Conservation (phyloP, 805 yeast species). For the Hanseniaspora clermontiae region DNA sequence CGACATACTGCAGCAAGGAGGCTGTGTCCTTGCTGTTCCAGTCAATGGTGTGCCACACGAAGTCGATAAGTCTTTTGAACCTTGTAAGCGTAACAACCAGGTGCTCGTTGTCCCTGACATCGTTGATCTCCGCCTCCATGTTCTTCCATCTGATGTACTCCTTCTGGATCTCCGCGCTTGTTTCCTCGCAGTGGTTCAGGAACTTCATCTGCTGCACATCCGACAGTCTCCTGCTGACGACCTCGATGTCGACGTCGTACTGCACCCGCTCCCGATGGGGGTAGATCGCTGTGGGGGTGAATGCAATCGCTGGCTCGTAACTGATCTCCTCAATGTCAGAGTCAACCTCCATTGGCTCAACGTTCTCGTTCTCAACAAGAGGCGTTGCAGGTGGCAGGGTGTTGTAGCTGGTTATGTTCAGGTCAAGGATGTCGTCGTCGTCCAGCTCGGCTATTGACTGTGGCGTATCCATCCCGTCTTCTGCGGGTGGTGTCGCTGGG, state of each 20-base stretch:
- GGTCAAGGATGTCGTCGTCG: conserved; percentile 11
- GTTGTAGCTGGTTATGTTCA: conserved; percentile 8
- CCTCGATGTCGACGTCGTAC: background rate
- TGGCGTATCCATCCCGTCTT: conserved; percentile 11
- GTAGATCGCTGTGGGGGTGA: conserved; percentile 7
- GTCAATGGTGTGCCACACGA: conserved; percentile 52
- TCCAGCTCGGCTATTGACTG: conserved; percentile 12
- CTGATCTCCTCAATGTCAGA: background rate
- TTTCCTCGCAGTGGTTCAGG: conserved; percentile 42
- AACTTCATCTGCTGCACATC: conserved; percentile 45
- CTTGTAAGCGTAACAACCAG: conserved; percentile 32
- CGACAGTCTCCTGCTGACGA: conserved; percentile 26
- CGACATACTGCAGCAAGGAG: conserved; percentile 12
- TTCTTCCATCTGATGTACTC: conserved; percentile 31
- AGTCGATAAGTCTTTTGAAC: conserved; percentile 36
- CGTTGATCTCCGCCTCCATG: conserved; percentile 25
- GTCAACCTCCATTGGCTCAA: background rate
- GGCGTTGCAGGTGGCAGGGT: conserved; percentile 8
- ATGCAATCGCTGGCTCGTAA: conserved; percentile 6
- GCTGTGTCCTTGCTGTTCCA: conserved; percentile 24
- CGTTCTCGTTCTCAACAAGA: background rate
- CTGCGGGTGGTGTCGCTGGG: conserved; percentile 14
- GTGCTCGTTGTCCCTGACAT: conserved; percentile 19
- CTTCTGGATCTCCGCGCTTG: conserved; percentile 42
- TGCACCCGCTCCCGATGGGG: background rate